Base-by-base conservation (phyloP, 2,329 filamentous ascomycete genomes). In the Coleophoma eucalyptorum region DNA sequence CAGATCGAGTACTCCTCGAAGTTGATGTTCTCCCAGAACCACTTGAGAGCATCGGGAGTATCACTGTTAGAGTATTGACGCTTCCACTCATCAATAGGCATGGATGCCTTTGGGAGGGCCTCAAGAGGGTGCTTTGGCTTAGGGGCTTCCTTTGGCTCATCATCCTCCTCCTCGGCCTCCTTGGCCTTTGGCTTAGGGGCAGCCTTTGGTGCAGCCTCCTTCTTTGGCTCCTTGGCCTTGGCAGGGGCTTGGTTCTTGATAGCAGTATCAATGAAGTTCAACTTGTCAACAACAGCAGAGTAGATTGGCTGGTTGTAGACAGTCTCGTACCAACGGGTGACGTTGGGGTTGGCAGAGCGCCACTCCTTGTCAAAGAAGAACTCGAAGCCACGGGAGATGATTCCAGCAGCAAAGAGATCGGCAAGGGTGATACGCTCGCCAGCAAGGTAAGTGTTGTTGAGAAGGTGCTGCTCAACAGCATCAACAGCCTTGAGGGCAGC, bases 71-170 rank as follows among this genome's bases (percentile, higher is more conserved):
- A 99, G 85, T 96, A 99, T 74, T 90, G 86, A 69, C 94, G 91
- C 88, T 99, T 99, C 89, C 87, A 96, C 77, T 99, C 94, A 69
- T 99, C 94, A 51, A 99, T 82, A 63, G 87, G 80, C 68, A 96
- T 82, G 52, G 86, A 84, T 55, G 94, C 78, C 70, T 86, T 87
- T 67, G 86, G 84, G 50, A 97, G 88, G 61, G 83, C 72, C 73
- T 96, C 93, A 59, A 96, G 81, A 63, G 94, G 92, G 81, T 99
- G 94, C 88, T 97, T 99, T 70, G 92, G 75, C 86, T 97, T 97
- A 68, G 90, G 68, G 54, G 72, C 67, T 46, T 77, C 77, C 58
- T 81, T 78, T 57, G 84, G 80, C 55, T 84, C 80, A 55, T 82
- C 80, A 50, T 86, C 84, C 51, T 84, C 80, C 48, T 86, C 83